These are phyloP conservation scores for Fraxinus americana DNA, from an alignment of 257 asterid species.

Conservation along the genomic window DNA sequence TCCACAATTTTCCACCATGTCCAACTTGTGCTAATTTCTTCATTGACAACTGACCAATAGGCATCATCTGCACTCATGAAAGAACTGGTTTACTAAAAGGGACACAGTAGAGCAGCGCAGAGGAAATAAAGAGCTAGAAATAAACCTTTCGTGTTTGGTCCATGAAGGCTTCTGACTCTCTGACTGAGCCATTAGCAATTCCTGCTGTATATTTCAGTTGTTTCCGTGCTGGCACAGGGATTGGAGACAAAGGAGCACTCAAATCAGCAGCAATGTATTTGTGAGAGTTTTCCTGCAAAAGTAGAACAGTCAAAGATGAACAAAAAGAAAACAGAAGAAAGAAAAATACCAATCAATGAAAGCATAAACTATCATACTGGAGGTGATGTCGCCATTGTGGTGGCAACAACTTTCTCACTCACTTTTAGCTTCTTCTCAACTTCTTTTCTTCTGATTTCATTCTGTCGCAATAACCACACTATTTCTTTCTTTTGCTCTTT, in stretches of 20 bases:
- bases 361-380: conserved; percentile 45
- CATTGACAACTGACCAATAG: conserved; percentile 83
- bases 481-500: conserved; percentile 93
- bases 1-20: conserved; percentile 93
- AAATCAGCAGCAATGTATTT: conserved; percentile 67
- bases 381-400: conserved; percentile 71
- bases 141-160: conserved; percentile 33
- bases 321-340: background rate
- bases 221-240: conserved; percentile 91
- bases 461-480: conserved; percentile 72
- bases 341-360: background rate
- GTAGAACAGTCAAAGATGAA: conserved; percentile 4
- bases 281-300: conserved; percentile 48
- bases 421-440: conserved; percentile 72
- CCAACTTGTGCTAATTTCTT: conserved; percentile 84
- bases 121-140: conserved; percentile 15
- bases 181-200: conserved; percentile 72
- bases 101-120: background rate
- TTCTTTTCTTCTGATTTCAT: conserved; percentile 84
- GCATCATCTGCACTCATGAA: conserved; percentile 70
- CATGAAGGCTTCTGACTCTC: conserved; percentile 72
- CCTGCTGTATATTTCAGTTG: conserved; percentile 96
- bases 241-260: conserved; percentile 76
- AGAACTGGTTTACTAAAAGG: conserved; percentile 10
- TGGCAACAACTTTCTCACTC: conserved; percentile 60